Conservation (phyloP, 257 asterid genomes). For the Solanum bukasovii region DNA sequence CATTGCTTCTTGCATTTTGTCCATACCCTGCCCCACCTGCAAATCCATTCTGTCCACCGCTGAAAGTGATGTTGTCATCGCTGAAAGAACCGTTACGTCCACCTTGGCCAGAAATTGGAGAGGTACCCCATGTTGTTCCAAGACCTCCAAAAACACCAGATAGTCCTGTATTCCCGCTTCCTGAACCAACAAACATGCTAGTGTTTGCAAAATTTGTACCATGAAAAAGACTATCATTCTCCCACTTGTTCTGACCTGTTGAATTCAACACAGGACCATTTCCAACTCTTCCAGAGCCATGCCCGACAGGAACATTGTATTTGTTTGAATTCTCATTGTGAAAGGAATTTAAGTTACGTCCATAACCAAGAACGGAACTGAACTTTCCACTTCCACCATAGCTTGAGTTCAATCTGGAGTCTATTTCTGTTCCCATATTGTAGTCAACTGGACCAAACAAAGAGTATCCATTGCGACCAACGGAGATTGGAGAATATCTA, state of each 20-base stretch:
- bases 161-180: constrained; percentile 30
- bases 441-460: constrained; percentile 41
- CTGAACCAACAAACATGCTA: constrained; percentile 28
- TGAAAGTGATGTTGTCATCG: constrained; percentile 21
- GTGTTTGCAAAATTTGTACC: constrained; percentile 22
- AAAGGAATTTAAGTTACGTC: constrained; percentile 38
- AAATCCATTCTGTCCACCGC: constrained; percentile 25
- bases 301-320: constrained; percentile 27
- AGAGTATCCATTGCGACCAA: constrained; percentile 54
- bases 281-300: constrained; percentile 32
- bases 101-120: constrained; percentile 39
- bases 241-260: constrained; percentile 39
- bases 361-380: constrained; percentile 33
- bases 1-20: constrained; percentile 29
- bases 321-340: constrained; percentile 38
- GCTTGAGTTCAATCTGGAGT: constrained; percentile 39
- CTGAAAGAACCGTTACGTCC: constrained; percentile 28
- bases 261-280: constrained; percentile 37
- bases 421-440: constrained; percentile 33
- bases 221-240: constrained; percentile 24
- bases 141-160: constrained; percentile 39
- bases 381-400: constrained; percentile 35
- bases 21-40: constrained; percentile 29
- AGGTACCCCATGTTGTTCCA: constrained; percentile 55
- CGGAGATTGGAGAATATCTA: constrained; percentile 47